Percentiles rank a stretch among this genome's conserved stretches.
phyloP scores from a whole-genome alignment of 2,329 filamentous ascomycete genomes.

The Ophiosphaerella korrae region DNA sequence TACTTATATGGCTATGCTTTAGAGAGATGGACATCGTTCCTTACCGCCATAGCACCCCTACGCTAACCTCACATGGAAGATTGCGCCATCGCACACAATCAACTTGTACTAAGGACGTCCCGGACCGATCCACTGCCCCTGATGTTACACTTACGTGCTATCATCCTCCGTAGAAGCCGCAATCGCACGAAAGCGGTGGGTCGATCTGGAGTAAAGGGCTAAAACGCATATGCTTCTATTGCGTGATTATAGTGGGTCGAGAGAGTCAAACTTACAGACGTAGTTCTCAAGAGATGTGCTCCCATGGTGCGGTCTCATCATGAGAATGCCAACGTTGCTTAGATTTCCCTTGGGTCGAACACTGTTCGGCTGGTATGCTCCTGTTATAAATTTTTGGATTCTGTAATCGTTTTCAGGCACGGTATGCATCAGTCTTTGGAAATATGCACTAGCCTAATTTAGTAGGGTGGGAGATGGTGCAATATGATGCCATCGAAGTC shows the following conservation, averaged over 20 bases:
- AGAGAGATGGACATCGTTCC: slow-evolving; percentile 2
- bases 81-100: slow-evolving; percentile 48
- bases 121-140: neutral
- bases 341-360: neutral
- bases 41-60: slow-evolving; percentile 16
- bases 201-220: neutral
- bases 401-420: neutral
- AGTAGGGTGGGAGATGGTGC: slow-evolving; percentile 18
- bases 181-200: neutral
- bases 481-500: slow-evolving; percentile 24
- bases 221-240: neutral
- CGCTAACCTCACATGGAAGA: slow-evolving; percentile 13
- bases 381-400: neutral
- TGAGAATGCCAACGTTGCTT: too few relatives aligned
- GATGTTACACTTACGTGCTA: neutral
- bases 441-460: slow-evolving; percentile 16
- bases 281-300: too few relatives aligned
- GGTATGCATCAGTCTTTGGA: neutral
- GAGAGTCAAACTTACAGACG: neutral
- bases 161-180: neutral
- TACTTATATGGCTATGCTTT: too few relatives aligned
- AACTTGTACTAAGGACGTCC: neutral
- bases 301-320: neutral
- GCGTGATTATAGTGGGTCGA: neutral
- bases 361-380: too few relatives aligned